Base-by-base conservation (phyloP, 108 stramenopile genomes). In the Aurantiochytrium sp. region DNA sequence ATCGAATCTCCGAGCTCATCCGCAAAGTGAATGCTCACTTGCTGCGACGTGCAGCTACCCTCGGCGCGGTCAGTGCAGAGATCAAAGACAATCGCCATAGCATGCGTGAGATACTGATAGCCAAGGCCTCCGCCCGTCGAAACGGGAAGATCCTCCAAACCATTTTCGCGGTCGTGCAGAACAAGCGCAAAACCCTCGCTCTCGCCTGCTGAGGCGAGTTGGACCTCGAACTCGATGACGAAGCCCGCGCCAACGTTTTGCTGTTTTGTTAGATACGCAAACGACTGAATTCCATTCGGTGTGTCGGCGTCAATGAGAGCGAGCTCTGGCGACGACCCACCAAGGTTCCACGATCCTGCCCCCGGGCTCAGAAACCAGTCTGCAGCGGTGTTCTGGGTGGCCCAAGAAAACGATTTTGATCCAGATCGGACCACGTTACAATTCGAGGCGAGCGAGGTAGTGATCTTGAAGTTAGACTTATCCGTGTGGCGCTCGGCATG, bases 181-280 rank as follows among this genome's bases (percentile, higher is more conserved):
- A 83, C 76, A 12, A 83, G n/a, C n/a, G 76, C 76, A 83, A 83
- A 83, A 6, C 76, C 76, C 23, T 83, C 76, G 25, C 12, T 83
- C 6, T 12, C 6, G n/a, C 76, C 76, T 6, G 51, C 49, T 6
- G 45, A 47, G 6, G 76, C 19, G 76, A 83, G 51, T 28, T 23
- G 6, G 25, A 83, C 45, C 25, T 47, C 51, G 28, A 83, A 53
- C 23, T 83, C 4, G 4, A 83, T 53, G 76, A 83, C 51, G 1
- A 83, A 83, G 45, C 76, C 76, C 16, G 76, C 51, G 12, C 76
- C 76, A 2, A 83, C 49, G 51, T 83, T 83, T 12, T 83, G 76
- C 23, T 83, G 76, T 45, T 12, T 47, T 6, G 12, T 47, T 6
- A 83, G 51, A 4, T 83, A 47, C 12, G 51, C 45, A 4, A 12